These are phyloP conservation scores for Pseudogymnoascus sp. DNA, from an alignment of 2,329 filamentous ascomycete species.

Conservation along the genomic window DNA sequence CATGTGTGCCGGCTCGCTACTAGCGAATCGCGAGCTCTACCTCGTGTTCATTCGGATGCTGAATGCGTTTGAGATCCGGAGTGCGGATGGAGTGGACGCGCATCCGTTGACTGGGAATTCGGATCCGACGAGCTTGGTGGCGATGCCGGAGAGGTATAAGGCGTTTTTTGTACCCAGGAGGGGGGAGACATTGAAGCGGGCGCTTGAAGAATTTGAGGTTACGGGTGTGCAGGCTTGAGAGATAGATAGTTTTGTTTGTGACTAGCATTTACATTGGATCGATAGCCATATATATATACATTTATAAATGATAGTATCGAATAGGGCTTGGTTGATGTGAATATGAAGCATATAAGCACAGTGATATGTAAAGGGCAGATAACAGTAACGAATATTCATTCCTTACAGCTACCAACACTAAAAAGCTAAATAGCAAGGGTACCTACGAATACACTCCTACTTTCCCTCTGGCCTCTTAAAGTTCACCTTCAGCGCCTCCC, in stretches of 20 bases:
- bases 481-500: constrained; percentile 47
- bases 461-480: constrained; percentile 31
- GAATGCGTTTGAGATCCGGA: constrained; percentile 53
- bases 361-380: neutral
- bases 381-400: neutral
- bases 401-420: neutral
- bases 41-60: constrained; percentile 56
- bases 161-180: constrained; percentile 52
- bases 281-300: neutral
- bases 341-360: neutral
- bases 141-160: constrained; percentile 51
- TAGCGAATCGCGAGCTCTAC: constrained; percentile 60
- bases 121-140: constrained; percentile 56
- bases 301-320: neutral
- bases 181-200: constrained; percentile 36
- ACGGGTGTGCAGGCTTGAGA: constrained; percentile 11
- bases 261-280: neutral
- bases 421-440: neutral
- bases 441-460: neutral
- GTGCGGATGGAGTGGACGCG: constrained; percentile 46
- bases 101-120: constrained; percentile 53
- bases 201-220: constrained; percentile 28
- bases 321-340: neutral
- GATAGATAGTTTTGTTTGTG: neutral
- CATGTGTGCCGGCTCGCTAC: constrained; percentile 58